Percentiles rank a stretch among this genome's conserved stretches.
These are phyloP conservation scores for Saitozyma podzolica DNA, from an alignment of 768 basidiomycete species.

Conservation along the genomic window DNA sequence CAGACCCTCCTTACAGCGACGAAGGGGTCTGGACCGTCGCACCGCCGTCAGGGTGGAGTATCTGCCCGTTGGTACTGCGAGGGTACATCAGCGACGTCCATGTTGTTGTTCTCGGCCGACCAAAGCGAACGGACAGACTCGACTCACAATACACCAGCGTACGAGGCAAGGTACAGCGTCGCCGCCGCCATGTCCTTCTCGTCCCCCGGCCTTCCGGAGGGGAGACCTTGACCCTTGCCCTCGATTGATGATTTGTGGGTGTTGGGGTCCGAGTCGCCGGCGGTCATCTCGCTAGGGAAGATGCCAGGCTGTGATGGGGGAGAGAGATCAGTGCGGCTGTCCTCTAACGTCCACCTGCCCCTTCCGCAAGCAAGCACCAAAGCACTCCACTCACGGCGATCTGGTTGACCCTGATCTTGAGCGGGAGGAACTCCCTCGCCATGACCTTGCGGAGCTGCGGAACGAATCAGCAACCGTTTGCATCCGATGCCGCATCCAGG, in stretches of 20 bases:
- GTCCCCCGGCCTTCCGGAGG: conserved; percentile 37
- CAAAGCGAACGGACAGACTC: not conserved
- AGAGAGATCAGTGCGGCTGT: not conserved
- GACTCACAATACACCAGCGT: conserved; percentile 38
- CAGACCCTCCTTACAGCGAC: not conserved
- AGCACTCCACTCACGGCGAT: conserved; percentile 27
- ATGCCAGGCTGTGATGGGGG: conserved; percentile 26
- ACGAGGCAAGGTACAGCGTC: conserved; percentile 30
- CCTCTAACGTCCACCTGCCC: not conserved
- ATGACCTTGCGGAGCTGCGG: conserved; percentile 34
- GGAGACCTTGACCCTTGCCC: conserved; percentile 29
- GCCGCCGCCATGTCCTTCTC: conserved; percentile 45
- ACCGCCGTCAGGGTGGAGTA: conserved; percentile 39
- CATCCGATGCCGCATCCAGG: not conserved
- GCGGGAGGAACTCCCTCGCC: conserved; percentile 31
- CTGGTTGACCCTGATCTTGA: conserved; percentile 43
- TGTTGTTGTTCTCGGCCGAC: too few relatives aligned
- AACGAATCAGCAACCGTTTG: not conserved
- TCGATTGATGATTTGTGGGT: conserved; percentile 36
- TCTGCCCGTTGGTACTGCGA: conserved; percentile 36
- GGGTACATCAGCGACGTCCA: not conserved
- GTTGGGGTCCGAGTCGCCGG: conserved; percentile 23
- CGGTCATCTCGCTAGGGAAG: conserved; percentile 42
- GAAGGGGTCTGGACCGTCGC: conserved; percentile 15
- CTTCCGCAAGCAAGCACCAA: not conserved